A percentile compares a stretch with the other conserved stretches of the same genome.
phyloP scores from a whole-genome alignment of 768 basidiomycete species.

The Xanthoconium purpureum region DNA sequence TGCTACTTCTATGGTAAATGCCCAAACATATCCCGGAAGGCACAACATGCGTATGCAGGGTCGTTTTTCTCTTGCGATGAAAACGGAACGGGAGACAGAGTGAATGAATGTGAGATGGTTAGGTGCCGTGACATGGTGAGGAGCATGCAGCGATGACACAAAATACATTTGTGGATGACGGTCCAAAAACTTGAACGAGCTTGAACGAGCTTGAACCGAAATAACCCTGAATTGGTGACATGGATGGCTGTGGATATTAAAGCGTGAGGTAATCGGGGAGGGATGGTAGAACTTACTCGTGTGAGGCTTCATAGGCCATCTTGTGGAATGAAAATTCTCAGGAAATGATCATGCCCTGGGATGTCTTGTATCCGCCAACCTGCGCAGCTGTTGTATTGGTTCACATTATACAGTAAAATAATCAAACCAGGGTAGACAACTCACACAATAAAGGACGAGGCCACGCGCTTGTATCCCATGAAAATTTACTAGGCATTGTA shows the following conservation, averaged over 20 bases:
- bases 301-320: constrained; percentile 48
- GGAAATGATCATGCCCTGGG: background rate
- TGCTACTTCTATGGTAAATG: background rate
- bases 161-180: background rate
- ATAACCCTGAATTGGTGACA: background rate
- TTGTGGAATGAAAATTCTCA: constrained; percentile 25
- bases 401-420: background rate
- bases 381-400: too few species aligned
- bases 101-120: background rate
- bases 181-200: background rate
- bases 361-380: background rate
- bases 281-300: constrained; percentile 9
- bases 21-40: background rate
- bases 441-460: background rate
- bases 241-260: background rate
- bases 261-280: background rate
- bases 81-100: background rate
- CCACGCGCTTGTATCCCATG: background rate
- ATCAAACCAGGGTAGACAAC: constrained; percentile 1
- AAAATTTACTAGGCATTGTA: background rate
- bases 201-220: background rate
- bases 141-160: background rate
- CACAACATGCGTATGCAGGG: background rate
- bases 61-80: background rate
- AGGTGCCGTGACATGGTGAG: too few species aligned